Evolutionary conservation across 73 alveolate species (phyloP).

Genomic region (Paramecium bursaria): DNA sequence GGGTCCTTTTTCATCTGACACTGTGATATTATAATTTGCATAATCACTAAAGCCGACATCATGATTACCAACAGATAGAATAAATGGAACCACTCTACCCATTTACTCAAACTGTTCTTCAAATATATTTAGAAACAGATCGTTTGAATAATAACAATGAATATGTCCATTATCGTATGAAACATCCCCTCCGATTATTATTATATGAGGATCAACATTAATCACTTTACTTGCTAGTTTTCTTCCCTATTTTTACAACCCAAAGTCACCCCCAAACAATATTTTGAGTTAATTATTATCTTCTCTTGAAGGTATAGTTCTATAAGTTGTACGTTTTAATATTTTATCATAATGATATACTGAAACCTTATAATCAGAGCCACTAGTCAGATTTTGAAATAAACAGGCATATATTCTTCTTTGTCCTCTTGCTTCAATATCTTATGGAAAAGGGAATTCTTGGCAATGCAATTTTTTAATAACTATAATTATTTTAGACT

Average conservation of each 20-base stretch:
- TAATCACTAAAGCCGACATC: constrained; percentile 69
- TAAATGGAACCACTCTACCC: constrained; percentile 63
- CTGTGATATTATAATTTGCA: constrained; percentile 63
- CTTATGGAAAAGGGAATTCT: constrained; percentile 16
- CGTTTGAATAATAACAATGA: constrained; percentile 74
- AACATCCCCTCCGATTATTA: constrained; percentile 79
- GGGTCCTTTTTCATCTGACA: constrained; percentile 63
- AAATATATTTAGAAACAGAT: constrained; percentile 49
- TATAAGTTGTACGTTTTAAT: too few relatives aligned
- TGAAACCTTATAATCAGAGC: too few relatives aligned
- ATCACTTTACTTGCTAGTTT: constrained; percentile 53
- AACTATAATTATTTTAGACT: neutral
- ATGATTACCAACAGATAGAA: constrained; percentile 69
- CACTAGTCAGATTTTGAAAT: neutral
- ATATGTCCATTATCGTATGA: constrained; percentile 77
- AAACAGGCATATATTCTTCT: constrained; percentile 59
- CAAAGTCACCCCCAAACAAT: constrained; percentile 70
- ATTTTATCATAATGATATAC: too few relatives aligned
- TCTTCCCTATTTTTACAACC: constrained; percentile 68
- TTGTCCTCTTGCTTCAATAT: constrained; percentile 61
- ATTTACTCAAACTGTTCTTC: neutral
- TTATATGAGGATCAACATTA: constrained; percentile 70
- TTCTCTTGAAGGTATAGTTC: too few relatives aligned
- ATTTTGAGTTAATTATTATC: too few relatives aligned
- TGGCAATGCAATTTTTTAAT: neutral